Conservation (phyloP, 371 early-diverging fungal genomes). For the Catenaria anguillulae region DNA sequence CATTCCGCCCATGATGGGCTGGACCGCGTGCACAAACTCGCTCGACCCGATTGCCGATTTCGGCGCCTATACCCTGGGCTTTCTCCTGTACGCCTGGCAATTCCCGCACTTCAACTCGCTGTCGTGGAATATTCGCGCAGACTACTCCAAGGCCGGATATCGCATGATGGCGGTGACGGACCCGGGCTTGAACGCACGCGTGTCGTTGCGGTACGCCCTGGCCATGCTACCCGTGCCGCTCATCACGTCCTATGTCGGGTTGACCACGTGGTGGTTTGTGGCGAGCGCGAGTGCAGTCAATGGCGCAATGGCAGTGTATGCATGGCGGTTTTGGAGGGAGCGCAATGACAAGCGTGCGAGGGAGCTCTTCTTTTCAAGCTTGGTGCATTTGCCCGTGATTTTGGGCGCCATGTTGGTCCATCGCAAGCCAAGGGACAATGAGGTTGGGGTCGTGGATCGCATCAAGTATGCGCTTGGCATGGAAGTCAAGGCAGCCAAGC, state of each 20-base stretch:
- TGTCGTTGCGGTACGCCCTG: constrained; percentile 67
- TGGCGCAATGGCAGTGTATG: constrained; percentile 46
- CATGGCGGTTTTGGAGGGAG: constrained; percentile 56
- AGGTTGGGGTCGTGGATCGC: background rate
- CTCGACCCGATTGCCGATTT: constrained; percentile 31
- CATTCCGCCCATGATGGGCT: constrained; percentile 96
- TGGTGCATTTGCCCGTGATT: constrained; percentile 73
- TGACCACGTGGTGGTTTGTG: constrained; percentile 69
- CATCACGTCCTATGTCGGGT: constrained; percentile 45
- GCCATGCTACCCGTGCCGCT: constrained; percentile 66
- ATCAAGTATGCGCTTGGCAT: constrained; percentile 1
- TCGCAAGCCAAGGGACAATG: constrained; percentile 4
- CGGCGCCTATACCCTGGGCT: constrained; percentile 66
- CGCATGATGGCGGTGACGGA: constrained; percentile 83
- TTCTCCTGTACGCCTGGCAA: constrained; percentile 85
- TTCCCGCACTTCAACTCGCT: constrained; percentile 96
- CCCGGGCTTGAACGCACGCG: constrained; percentile 74
- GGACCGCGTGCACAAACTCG: constrained; percentile 65
- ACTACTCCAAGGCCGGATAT: constrained; percentile 94
- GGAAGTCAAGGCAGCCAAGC: no score
- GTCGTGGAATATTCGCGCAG: constrained; percentile 75
- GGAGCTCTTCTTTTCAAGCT: constrained; percentile 76
- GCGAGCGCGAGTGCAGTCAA: constrained; percentile 60
- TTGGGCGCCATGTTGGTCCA: constrained; percentile 75
- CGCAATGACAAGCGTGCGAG: constrained; percentile 64